These are phyloP conservation scores for Pouteria glomerata DNA, from an alignment of 148 eudicot genomes.

Conservation along the genomic window DNA sequence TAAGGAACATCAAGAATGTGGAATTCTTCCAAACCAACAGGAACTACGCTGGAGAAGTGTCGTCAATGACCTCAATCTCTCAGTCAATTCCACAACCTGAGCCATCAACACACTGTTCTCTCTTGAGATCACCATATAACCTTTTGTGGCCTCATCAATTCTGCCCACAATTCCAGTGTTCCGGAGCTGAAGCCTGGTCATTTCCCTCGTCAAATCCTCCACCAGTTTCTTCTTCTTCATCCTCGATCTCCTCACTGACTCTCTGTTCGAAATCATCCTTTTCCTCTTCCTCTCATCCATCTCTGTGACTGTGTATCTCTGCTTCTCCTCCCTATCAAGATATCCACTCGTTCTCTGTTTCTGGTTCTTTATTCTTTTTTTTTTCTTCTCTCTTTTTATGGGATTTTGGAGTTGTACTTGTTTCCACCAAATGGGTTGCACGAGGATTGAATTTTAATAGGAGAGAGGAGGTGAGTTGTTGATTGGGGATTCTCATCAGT, in stretches of 20 bases:
- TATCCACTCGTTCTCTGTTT: background rate
- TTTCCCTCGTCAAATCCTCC: constrained; percentile 11
- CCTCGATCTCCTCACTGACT: constrained; percentile 23
- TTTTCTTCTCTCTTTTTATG: no score
- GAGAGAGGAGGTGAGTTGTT: no score
- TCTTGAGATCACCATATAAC: background rate
- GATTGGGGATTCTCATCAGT: no score
- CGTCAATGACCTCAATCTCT: constrained; percentile 19
- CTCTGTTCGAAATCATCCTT: constrained; percentile 25
- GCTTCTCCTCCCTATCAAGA: background rate
- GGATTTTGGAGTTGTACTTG: no score
- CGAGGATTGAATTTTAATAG: no score
- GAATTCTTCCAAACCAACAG: no score
- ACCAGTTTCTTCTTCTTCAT: constrained; percentile 18
- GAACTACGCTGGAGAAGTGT: no score
- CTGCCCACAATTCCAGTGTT: constrained; percentile 11
- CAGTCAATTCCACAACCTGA: constrained; percentile 24
- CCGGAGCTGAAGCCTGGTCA: background rate
- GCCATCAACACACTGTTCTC: constrained; percentile 38
- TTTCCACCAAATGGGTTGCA: no score
- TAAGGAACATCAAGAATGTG: no score
- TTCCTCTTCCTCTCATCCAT: constrained; percentile 24
- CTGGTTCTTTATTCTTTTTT: no score
- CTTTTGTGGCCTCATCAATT: constrained; percentile 7
- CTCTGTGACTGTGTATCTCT: background rate